Conservation (phyloP, 768 basidiomycete genomes). For the Trametes cinnabarina region DNA sequence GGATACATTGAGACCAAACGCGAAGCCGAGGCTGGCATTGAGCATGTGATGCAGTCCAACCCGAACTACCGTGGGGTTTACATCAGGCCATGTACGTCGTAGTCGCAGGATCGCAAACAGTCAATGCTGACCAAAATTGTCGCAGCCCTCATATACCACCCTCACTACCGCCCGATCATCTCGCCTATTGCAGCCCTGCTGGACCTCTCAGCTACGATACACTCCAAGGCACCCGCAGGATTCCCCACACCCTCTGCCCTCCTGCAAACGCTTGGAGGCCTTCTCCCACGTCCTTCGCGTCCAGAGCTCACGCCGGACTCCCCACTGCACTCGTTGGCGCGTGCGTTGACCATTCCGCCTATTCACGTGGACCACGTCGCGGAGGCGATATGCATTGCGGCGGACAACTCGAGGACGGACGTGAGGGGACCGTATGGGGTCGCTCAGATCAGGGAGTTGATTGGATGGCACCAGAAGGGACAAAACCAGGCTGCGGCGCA, state of each 20-base stretch:
- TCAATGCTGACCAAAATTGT: not conserved
- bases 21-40: slow-evolving; percentile 77
- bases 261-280: slow-evolving; percentile 51
- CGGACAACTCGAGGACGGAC: slow-evolving; percentile 44
- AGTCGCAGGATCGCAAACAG: not conserved
- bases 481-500: slow-evolving; percentile 20
- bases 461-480: slow-evolving; percentile 58
- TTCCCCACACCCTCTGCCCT: slow-evolving; percentile 66
- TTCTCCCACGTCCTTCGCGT: slow-evolving; percentile 31
- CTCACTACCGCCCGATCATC: slow-evolving; percentile 86
- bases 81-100: slow-evolving; percentile 79
- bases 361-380: slow-evolving; percentile 97
- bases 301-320: slow-evolving; percentile 38
- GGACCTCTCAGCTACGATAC: slow-evolving; percentile 74
- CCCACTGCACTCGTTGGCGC: slow-evolving; percentile 65
- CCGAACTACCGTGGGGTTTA: slow-evolving; percentile 68
- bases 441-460: slow-evolving; percentile 66
- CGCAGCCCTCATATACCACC: slow-evolving; percentile 91
- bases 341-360: slow-evolving; percentile 80
- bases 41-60: slow-evolving; percentile 43
- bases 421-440: slow-evolving; percentile 70
- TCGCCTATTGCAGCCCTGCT: slow-evolving; percentile 82
- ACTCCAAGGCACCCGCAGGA: slow-evolving; percentile 53
- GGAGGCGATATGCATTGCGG: slow-evolving; percentile 68
- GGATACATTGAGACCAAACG: slow-evolving; percentile 95